Conservation (phyloP, 768 basidiomycete genomes). For the Hirschioporus abietinus region DNA sequence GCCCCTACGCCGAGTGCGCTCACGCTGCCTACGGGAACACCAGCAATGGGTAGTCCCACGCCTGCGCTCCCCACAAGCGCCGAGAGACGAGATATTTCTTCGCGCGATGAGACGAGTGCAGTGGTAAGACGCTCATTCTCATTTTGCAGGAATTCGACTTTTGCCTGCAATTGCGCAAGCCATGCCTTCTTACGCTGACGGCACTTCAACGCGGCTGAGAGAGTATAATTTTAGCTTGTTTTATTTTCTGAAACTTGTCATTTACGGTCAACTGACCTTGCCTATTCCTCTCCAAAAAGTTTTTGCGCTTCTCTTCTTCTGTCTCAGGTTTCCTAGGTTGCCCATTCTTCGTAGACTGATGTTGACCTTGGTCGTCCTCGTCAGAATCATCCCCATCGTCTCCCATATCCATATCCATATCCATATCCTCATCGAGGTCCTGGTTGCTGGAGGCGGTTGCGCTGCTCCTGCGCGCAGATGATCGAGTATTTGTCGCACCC, state of each 20-base stretch:
- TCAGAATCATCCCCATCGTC: conserved; percentile 26
- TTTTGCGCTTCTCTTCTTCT: conserved; percentile 95
- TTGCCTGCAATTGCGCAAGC: conserved; percentile 87
- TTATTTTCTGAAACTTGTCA: background rate
- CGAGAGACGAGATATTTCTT: conserved; percentile 84
- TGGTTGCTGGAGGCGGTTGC: conserved; percentile 18
- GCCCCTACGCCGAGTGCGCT: background rate
- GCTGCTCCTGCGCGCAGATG: conserved; percentile 7
- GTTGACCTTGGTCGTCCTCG: conserved; percentile 17
- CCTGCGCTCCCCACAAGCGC: conserved; percentile 23
- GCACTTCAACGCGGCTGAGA: conserved; percentile 91
- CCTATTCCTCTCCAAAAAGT: conserved; percentile 94
- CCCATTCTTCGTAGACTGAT: conserved; percentile 15
- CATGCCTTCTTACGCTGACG: conserved; percentile 99
- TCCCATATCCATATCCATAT: conserved; percentile 32
- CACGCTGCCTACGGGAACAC: conserved; percentile 2
- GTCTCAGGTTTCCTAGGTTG: conserved; percentile 78
- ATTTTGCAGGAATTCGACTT: conserved; percentile 85
- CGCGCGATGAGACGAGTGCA: conserved; percentile 81
- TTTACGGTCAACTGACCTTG: conserved; percentile 60
- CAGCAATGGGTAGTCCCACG: background rate
- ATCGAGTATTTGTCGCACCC: conserved; percentile 9
- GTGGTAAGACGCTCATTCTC: conserved; percentile 93
- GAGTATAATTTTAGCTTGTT: background rate
- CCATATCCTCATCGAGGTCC: conserved; percentile 23